Percentiles rank a stretch among this genome's conserved stretches.
Evolutionary conservation across 345 rosid species (phyloP).

Genomic region (Melastoma malabathricum): DNA sequence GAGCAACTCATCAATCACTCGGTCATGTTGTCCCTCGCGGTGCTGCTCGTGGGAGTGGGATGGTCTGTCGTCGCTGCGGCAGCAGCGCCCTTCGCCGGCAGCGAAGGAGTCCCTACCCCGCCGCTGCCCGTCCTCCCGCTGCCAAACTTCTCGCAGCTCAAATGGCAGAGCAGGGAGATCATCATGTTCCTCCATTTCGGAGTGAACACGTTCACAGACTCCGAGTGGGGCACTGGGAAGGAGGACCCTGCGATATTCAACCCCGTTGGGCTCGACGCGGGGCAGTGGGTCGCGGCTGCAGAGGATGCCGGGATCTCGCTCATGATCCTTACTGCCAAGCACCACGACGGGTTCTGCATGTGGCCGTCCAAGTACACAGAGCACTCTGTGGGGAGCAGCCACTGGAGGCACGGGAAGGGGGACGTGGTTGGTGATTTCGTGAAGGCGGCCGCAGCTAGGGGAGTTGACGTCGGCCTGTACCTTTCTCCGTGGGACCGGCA

Average conservation of each 20-base stretch:
- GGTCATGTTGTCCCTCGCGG: too few relatives aligned
- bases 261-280: slow-evolving; percentile 30
- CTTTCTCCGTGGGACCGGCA: slow-evolving; percentile 73
- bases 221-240: slow-evolving; percentile 64
- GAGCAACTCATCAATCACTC: too few relatives aligned
- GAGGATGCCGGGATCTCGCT: slow-evolving; percentile 42
- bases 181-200: slow-evolving; percentile 77
- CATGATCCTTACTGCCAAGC: slow-evolving; percentile 59
- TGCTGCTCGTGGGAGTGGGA: too few relatives aligned
- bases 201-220: slow-evolving; percentile 64
- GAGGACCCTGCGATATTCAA: slow-evolving; percentile 46
- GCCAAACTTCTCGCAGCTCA: slow-evolving; percentile 45
- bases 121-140: slow-evolving; percentile 55
- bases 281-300: slow-evolving; percentile 45
- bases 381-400: slow-evolving; percentile 47
- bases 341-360: slow-evolving; percentile 71
- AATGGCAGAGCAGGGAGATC: slow-evolving; percentile 68
- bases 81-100: slow-evolving; percentile 4
- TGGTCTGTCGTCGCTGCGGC: too few relatives aligned
- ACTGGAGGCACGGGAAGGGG: slow-evolving; percentile 46
- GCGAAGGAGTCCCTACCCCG: slow-evolving; percentile 30
- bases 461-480: slow-evolving; percentile 50
- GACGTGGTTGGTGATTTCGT: slow-evolving; percentile 53
- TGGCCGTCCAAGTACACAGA: slow-evolving; percentile 62
- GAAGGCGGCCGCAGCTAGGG: slow-evolving; percentile 22